A percentile compares a stretch with the other conserved stretches of the same genome.
Conservation (phyloP, 2,329 filamentous ascomycete genomes). For the Meredithiella fracta region DNA sequence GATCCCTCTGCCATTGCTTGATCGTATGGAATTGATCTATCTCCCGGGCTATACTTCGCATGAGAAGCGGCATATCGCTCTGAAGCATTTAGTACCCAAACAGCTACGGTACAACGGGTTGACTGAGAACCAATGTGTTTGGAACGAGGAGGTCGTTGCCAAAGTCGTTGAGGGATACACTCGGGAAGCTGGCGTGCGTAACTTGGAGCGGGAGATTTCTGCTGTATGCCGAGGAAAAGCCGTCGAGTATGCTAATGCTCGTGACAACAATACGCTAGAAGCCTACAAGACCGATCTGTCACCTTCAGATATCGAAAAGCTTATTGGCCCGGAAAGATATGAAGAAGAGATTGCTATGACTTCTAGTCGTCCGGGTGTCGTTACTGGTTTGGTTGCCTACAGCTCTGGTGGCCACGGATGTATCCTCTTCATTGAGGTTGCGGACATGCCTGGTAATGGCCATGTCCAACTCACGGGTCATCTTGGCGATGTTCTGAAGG, state of each 20-base stretch:
- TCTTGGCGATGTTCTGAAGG: constrained; percentile 89
- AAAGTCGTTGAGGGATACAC: constrained; percentile 96
- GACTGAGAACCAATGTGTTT: constrained; percentile 52
- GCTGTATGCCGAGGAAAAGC: constrained; percentile 90
- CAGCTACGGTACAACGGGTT: constrained; percentile 86
- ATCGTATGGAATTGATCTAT: constrained; percentile 92
- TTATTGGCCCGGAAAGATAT: constrained; percentile 82
- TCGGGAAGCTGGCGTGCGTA: constrained; percentile 87
- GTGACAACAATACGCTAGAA: constrained; percentile 51
- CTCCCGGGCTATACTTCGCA: constrained; percentile 91
- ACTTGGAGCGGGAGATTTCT: constrained; percentile 87
- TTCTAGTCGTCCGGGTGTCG: constrained; percentile 67
- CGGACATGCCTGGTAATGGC: constrained; percentile 88
- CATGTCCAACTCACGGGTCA: constrained; percentile 91
- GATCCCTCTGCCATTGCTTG: constrained; percentile 81
- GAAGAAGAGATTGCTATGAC: constrained; percentile 86
- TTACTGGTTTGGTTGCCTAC: constrained; percentile 92
- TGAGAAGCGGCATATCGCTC: constrained; percentile 90
- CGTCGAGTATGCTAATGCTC: constrained; percentile 83
- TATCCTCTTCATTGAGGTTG: constrained; percentile 96
- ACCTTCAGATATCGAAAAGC: constrained; percentile 69
- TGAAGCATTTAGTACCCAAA: constrained; percentile 86
- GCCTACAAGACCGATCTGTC: constrained; percentile 60
- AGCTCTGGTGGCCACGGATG: constrained; percentile 82
- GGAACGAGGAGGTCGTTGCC: constrained; percentile 72